Percentiles rank a stretch among this genome's conserved stretches.
These are phyloP conservation scores for Talaromyces thailandensis DNA, from an alignment of 495 filamentous ascomycete genomes.

Conservation along the genomic window DNA sequence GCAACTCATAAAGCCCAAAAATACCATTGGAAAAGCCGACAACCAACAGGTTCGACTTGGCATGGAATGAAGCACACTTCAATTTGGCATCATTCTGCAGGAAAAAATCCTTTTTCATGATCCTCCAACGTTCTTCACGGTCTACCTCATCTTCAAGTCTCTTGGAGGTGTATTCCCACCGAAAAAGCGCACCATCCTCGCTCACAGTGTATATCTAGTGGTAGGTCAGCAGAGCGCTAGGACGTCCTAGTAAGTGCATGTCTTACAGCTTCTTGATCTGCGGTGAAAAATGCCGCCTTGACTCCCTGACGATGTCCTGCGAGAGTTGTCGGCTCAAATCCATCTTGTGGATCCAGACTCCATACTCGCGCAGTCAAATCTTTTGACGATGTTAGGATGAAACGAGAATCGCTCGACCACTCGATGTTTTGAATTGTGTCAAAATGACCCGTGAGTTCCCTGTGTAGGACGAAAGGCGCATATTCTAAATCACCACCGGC, in stretches of 20 bases:
- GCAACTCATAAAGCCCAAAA: conserved; percentile 89
- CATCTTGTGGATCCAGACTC: conserved; percentile 80
- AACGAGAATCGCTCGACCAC: conserved; percentile 92
- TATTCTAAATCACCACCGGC: conserved; percentile 82
- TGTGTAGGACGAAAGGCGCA: conserved; percentile 84
- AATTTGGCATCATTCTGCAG: conserved; percentile 82
- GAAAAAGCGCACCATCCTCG: conserved; percentile 58
- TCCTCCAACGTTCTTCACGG: conserved; percentile 67
- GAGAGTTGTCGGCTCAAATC: conserved; percentile 80
- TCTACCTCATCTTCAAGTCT: conserved; percentile 17
- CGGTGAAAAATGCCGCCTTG: conserved; percentile 83
- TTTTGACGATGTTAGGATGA: conserved; percentile 84
- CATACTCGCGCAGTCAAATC: conserved; percentile 91
- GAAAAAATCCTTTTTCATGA: conserved; percentile 81
- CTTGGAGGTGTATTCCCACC: conserved; percentile 50
- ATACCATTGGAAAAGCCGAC: conserved; percentile 91
- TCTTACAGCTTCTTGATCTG: conserved; percentile 70
- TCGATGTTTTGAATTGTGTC: conserved; percentile 76
- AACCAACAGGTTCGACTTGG: conserved; percentile 77
- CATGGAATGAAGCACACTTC: conserved; percentile 79
- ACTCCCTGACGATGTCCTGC: conserved; percentile 85
- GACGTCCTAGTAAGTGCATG: conserved; percentile 8
- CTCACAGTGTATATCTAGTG: conserved; percentile 65
- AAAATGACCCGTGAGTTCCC: conserved; percentile 79
- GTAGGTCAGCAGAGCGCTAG: conserved; percentile 50